These are phyloP conservation scores for Xylariomycetidae sp. DNA, from an alignment of 2,329 filamentous ascomycete genomes.

Conservation along the genomic window DNA sequence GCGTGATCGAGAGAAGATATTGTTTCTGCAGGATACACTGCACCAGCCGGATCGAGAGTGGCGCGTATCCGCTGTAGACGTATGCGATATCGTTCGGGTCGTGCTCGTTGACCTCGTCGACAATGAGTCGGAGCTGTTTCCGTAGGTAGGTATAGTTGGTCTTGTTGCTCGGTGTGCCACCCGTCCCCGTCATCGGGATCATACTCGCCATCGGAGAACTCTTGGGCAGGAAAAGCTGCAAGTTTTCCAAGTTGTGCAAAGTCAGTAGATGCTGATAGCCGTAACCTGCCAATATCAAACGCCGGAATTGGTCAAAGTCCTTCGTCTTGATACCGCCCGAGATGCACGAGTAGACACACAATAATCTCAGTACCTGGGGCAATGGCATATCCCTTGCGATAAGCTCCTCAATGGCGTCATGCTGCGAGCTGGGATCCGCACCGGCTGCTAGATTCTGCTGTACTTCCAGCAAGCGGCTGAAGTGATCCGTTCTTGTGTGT, in stretches of 20 bases:
- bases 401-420: conserved; percentile 90
- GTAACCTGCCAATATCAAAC: conserved; percentile 84
- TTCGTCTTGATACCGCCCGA: conserved; percentile 82
- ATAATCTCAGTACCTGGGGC: conserved; percentile 72
- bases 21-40: conserved; percentile 92
- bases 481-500: conserved; percentile 82
- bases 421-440: conserved; percentile 80
- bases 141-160: conserved; percentile 89
- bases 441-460: conserved; percentile 94
- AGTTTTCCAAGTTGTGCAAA: conserved; percentile 79
- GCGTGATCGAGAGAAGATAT: conserved; percentile 67
- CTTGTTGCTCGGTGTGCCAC: conserved; percentile 57
- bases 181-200: conserved; percentile 66
- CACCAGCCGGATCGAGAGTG: conserved; percentile 82
- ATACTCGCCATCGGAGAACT: conserved; percentile 75
- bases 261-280: conserved; percentile 94
- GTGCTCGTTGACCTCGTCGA: conserved; percentile 94
- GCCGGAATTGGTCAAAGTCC: conserved; percentile 85
- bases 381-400: conserved; percentile 82
- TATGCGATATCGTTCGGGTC: conserved; percentile 96
- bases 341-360: conserved; percentile 89
- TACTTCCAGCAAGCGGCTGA: conserved; percentile 83
- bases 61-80: conserved; percentile 95
- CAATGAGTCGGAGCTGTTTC: conserved; percentile 80
- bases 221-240: conserved; percentile 77